These are phyloP conservation scores for Alnus glutinosa DNA, from an alignment of 306 rosid species.

Conservation along the genomic window DNA sequence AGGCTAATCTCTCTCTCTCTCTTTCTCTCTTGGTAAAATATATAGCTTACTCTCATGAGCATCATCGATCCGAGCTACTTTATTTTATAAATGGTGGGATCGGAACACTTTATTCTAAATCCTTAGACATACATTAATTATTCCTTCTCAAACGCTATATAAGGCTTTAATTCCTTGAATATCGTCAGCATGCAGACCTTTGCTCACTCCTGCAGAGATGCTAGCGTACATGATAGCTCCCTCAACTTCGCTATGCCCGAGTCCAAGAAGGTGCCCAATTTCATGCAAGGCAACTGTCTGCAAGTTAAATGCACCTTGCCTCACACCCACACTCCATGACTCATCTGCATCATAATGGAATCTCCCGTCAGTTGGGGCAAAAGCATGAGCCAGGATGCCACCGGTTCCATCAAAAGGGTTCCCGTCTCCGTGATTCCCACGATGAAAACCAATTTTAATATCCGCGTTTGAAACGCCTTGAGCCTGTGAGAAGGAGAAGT, in stretches of 20 bases:
- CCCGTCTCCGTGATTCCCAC: neutral
- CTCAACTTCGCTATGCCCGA: neutral
- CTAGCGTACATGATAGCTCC: neutral
- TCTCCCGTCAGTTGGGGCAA: neutral
- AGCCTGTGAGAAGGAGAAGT: neutral
- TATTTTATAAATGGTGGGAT: neutral
- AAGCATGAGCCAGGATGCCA: neutral
- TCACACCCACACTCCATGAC: neutral
- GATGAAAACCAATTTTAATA: neutral
- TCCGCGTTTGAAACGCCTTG: fast-evolving
- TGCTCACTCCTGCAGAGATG: neutral
- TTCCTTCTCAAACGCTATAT: neutral
- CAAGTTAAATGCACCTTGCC: neutral
- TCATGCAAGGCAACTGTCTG: constrained; percentile 3
- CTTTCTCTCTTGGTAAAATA: no score
- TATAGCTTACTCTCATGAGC: no score
- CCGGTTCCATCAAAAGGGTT: neutral
- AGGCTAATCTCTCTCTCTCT: no score
- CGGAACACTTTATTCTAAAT: neutral
- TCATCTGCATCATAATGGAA: constrained; percentile 6
- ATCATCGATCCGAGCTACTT: no score
- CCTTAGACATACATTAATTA: neutral
- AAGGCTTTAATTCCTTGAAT: neutral
- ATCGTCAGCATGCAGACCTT: neutral
- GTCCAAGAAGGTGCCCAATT: constrained; percentile 1